phyloP scores from a whole-genome alignment of 768 basidiomycete species.

The Ephemerocybe angulata region DNA sequence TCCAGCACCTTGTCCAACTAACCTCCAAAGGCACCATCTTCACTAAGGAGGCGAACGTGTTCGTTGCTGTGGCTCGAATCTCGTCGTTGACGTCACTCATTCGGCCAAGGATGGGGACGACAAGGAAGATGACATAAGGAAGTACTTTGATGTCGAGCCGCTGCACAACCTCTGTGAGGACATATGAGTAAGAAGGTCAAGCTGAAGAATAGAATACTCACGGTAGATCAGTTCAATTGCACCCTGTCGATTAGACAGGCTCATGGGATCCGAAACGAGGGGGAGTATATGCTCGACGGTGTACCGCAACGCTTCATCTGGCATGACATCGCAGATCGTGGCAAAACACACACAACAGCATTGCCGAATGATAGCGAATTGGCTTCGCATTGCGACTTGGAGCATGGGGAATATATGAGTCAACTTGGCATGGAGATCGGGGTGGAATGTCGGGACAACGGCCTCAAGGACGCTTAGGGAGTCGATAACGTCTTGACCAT shows the following conservation, averaged over 20 bases:
- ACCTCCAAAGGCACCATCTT: conserved; percentile 99
- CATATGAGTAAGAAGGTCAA: no score
- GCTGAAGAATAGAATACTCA: no score
- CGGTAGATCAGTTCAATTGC: conserved; percentile 88
- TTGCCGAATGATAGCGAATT: conserved; percentile 87
- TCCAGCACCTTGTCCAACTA: no score
- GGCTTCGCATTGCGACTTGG: conserved; percentile 73
- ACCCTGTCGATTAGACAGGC: conserved; percentile 79
- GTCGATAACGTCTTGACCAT: conserved; percentile 89
- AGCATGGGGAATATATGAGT: conserved; percentile 73
- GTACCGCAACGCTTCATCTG: conserved; percentile 78
- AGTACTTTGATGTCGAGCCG: conserved; percentile 89
- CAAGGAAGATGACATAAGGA: conserved; percentile 94
- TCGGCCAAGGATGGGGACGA: conserved; percentile 92
- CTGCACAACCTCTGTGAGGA: conserved; percentile 78
- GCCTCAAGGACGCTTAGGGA: conserved; percentile 86
- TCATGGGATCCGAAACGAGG: conserved; percentile 72
- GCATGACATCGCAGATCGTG: conserved; percentile 83
- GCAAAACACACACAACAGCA: conserved; percentile 85
- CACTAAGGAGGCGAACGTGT: conserved; percentile 93
- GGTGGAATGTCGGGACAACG: conserved; percentile 70
- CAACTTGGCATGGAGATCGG: conserved; percentile 66
- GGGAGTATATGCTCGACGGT: conserved; percentile 87
- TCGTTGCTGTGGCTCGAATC: conserved; percentile 91
- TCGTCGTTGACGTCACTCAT: conserved; percentile 96